Evolutionary conservation across 495 filamentous ascomycete genomes (phyloP), one percentile per base, ranked within the genome.

Genomic region (Hypoxylon perforatum): DNA sequence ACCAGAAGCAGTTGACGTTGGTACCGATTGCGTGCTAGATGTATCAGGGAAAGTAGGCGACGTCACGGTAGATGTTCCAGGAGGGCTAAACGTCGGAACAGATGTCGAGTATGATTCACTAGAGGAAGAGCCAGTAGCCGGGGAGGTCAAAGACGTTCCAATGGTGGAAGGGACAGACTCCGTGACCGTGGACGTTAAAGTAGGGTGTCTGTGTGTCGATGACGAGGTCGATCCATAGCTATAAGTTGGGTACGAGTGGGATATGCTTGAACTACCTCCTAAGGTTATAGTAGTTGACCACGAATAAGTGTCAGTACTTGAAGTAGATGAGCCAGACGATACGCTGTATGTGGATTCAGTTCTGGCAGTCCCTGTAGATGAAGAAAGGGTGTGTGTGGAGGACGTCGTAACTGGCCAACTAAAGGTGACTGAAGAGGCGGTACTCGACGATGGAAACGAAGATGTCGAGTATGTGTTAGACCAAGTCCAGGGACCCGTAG

Each of bases 401-500:
- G 35, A 19, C 5, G 48, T 36, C 1, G 51, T 54, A 19, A 6
- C n/a, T 11, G 36, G 12, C 36, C 21, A 42, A 19, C 36, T 55
- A 33, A 30, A 30, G 8, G 51, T 42, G 38, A 22, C 17, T n/a
- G 38, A 28, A 18, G 61, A 46, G 25, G 4, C 21, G 10, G 61
- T 65, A 17, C 48, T 59, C 42, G 14, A 38, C 1, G 51, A 35
- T 10, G 33, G 23, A 36, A 35, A 46, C 7, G 56, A 38, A 17
- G 46, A 64, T 7, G 36, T 54, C 25, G 57, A 25, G 55, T 70
- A 62, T 10, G 61, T 48, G 19, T 70, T 28, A 49, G 57, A 65
- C 67, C 61, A 65, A 36, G 67, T 65, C 57, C 61, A 65, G 30
- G 67, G 53, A 47, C 57, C 36, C 9, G 47, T 44, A 19, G 61